These are phyloP conservation scores for Trypethelium eluteriae DNA, from an alignment of 495 filamentous ascomycete genomes.

Conservation along the genomic window DNA sequence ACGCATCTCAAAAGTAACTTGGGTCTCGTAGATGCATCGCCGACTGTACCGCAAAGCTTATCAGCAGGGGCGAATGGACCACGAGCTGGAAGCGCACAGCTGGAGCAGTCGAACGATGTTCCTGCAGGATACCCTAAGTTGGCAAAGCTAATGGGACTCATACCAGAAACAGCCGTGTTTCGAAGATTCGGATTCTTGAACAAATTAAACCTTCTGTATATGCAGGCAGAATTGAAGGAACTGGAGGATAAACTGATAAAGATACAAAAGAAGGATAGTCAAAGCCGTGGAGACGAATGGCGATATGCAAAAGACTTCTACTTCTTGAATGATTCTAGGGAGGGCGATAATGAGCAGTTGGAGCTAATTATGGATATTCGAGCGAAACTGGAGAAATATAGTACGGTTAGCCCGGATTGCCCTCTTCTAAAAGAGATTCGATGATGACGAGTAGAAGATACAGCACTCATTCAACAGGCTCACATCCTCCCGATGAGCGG, in stretches of 20 bases:
- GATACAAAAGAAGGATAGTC: not conserved
- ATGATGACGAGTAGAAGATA: not conserved
- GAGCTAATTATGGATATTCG: not conserved
- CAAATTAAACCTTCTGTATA: constrained; percentile 5
- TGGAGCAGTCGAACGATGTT: not conserved
- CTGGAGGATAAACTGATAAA: not conserved
- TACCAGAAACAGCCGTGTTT: not conserved
- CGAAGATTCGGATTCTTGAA: constrained; percentile 9
- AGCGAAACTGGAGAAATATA: constrained; percentile 1
- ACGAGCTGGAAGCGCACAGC: not conserved
- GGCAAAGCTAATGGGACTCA: not conserved
- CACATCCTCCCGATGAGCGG: not conserved
- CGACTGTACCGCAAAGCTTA: too few relatives aligned
- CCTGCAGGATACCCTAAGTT: not conserved
- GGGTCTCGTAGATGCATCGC: too few relatives aligned
- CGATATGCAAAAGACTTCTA: not conserved
- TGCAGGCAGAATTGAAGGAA: not conserved
- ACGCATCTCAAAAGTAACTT: too few relatives aligned
- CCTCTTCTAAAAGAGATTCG: too few relatives aligned
- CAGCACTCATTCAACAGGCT: constrained; percentile 5
- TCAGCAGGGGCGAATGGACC: too few relatives aligned
- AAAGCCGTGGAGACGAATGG: not conserved
- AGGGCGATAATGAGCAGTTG: not conserved
- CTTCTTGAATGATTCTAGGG: not conserved
- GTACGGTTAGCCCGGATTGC: not conserved